phyloP scores from a whole-genome alignment of 1,284 basidiomycete species.

The Pascua sp. region DNA sequence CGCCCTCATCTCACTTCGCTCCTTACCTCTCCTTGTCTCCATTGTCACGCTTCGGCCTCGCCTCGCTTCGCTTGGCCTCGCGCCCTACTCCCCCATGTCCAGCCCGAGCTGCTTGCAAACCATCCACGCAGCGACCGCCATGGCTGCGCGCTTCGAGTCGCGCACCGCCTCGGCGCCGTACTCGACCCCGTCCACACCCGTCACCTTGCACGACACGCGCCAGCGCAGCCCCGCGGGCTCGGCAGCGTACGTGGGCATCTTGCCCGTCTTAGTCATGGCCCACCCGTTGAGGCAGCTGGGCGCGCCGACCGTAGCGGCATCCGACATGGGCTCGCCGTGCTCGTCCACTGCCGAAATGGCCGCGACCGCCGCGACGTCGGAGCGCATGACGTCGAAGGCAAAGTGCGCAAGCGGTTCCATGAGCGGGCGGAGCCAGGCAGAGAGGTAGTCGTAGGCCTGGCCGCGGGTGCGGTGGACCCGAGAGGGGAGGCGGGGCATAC shows the following conservation, averaged over 20 bases:
- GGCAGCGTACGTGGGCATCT: conserved; percentile 5
- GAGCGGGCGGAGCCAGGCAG: conserved; percentile 35
- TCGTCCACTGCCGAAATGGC: not conserved
- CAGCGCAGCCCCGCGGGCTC: conserved; percentile 1
- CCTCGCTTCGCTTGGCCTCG: not conserved
- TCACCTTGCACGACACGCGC: not conserved
- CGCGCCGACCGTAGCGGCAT: conserved; percentile 3
- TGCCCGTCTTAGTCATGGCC: not conserved
- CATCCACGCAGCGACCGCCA: conserved; percentile 34
- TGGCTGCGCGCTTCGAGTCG: conserved; percentile 29
- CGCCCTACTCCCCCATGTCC: conserved; percentile 1
- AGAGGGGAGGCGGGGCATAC: not conserved
- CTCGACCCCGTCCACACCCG: conserved; percentile 3
- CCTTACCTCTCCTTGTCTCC: not conserved
- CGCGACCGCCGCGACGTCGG: not conserved
- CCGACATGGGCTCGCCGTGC: not conserved
- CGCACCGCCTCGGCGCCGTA: conserved; percentile 25
- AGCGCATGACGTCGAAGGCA: conserved; percentile 20
- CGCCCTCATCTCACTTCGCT: not conserved
- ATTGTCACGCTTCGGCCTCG: not conserved
- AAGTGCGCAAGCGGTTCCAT: conserved; percentile 33
- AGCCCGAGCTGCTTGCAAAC: conserved; percentile 25
- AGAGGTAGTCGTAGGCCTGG: conserved; percentile 30
- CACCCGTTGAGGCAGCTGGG: conserved; percentile 7
- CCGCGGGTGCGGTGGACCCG: conserved; percentile 23